Base-by-base conservation (phyloP, 495 filamentous ascomycete genomes). In the Lindgomyces ingoldianus region DNA sequence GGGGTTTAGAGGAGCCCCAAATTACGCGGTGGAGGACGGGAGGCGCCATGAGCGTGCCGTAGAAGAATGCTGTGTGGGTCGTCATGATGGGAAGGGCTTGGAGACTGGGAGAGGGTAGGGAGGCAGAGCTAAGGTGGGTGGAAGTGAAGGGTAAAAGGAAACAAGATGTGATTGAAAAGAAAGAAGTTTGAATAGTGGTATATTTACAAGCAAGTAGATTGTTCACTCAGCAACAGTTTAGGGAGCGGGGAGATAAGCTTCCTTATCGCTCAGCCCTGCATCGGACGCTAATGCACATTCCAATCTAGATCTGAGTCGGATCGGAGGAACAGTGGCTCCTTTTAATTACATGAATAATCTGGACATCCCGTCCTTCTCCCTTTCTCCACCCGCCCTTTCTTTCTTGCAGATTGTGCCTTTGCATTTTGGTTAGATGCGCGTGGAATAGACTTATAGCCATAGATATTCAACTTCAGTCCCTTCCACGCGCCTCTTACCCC, bases 11-110 rank as follows among this genome's bases (percentile, higher is more conserved):
- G 70, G 44, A 65, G 74, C 88, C 83, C 78, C 93, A 89, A 77
- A 89, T 87, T 27, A 96, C 91, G 18, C 88, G 86, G 77, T 88
- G 85, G 64, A 96, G 89, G 49, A 96, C 86, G 68, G 87, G 82
- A 9, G 88, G 85, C 2, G 86, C 87, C 90, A 96, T 96, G 75
- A 91, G 72, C 24, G 79, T 80, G 83, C 86, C 86, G 73, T 89
- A 89, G 75, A 89, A 88, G 75, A 89, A 89, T 52, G 82, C 85
- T 11, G 76, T 74, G 60, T 81, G 78, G 44, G 65, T 53, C 33
- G 25, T 61, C 47, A 49, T 65, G n/a, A 44, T 21, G 47, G 48
- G 19, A 46, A 24, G 21, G 21, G 47, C 6, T 18, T 12, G 8
- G 21, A 19, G 16, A n/a, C 19, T 14, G 30, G 24, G 18, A 11